Evolutionary conservation across 2,329 filamentous ascomycete species (phyloP).

Genomic region (Aspergillus brasiliensis): DNA sequence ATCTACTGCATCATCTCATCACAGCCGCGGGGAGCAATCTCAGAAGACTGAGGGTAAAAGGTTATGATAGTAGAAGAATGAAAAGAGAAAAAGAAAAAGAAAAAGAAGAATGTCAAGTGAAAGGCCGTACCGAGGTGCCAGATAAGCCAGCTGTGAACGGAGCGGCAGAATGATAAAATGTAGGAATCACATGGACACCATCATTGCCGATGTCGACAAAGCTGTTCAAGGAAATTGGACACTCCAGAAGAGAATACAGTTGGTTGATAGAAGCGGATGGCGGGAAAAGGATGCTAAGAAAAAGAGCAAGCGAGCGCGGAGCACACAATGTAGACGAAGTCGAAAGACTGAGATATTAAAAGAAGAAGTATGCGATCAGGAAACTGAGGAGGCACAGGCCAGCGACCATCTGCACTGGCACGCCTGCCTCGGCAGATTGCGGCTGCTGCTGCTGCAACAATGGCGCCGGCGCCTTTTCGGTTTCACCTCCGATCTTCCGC

Average conservation of each 20-base stretch:
- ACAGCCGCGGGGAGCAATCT: slow-evolving; percentile 4
- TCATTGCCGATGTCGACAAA: slow-evolving; percentile 29
- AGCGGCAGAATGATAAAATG: slow-evolving; percentile 10
- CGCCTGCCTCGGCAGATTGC: slow-evolving; percentile 65
- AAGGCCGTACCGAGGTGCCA: slow-evolving; percentile 1
- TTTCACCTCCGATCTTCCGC: slow-evolving; percentile 66
- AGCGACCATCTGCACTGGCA: slow-evolving; percentile 83
- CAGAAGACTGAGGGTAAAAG: not conserved
- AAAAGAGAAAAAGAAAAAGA: slow-evolving; percentile 16
- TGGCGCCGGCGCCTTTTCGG: slow-evolving; percentile 53
- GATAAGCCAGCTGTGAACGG: slow-evolving; percentile 7
- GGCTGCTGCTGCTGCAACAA: slow-evolving; percentile 60
- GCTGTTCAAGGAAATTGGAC: slow-evolving; percentile 26
- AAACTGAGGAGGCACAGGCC: slow-evolving; percentile 86
- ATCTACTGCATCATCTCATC: slow-evolving; percentile 20
- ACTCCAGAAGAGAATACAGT: slow-evolving; percentile 30
- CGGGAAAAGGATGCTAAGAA: slow-evolving; percentile 22
- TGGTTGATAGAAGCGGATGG: slow-evolving; percentile 24
- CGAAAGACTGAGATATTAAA: slow-evolving; percentile 58
- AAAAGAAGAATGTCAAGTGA: slow-evolving; percentile 19
- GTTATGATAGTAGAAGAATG: slow-evolving; percentile 12
- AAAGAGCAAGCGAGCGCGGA: slow-evolving; percentile 23
- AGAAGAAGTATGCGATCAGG: slow-evolving; percentile 93
- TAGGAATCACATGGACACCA: slow-evolving; percentile 10
- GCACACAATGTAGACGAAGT: slow-evolving; percentile 14